A percentile compares a stretch with the other conserved stretches of the same genome.
Conservation (phyloP, 495 filamentous ascomycete genomes). For the Penicillium pulvis region DNA sequence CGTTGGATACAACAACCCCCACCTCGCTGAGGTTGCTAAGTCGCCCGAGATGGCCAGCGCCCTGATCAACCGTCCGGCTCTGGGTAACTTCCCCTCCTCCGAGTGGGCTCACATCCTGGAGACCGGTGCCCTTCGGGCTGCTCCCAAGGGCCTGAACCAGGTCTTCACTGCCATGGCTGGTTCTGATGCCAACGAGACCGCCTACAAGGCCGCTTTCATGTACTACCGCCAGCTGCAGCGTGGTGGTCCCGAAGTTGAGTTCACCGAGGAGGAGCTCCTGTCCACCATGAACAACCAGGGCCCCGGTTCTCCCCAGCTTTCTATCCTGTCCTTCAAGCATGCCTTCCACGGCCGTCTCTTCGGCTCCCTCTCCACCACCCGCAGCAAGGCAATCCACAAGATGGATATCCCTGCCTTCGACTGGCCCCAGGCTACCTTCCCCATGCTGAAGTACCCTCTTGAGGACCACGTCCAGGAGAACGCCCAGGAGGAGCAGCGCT, state of each 20-base stretch:
- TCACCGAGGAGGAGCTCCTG: constrained; percentile 77
- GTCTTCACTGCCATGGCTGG: constrained; percentile 97
- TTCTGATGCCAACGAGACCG: constrained; percentile 98
- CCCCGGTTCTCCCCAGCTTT: constrained; percentile 81
- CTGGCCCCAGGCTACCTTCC: constrained; percentile 97
- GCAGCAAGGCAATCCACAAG: constrained; percentile 97
- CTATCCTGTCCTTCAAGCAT: constrained; percentile 90
- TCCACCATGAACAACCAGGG: constrained; percentile 83
- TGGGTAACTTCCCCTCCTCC: constrained; percentile 93
- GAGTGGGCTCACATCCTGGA: constrained; percentile 86
- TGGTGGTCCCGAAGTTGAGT: constrained; percentile 79
- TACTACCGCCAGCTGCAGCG: constrained; percentile 88
- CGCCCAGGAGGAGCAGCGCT: constrained; percentile 76
- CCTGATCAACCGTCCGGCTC: constrained; percentile 89
- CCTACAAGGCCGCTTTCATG: constrained; percentile 99
- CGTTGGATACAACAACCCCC: constrained; percentile 94
- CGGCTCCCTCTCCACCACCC: constrained; percentile 87
- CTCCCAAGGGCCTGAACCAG: constrained; percentile 89
- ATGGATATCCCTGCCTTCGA: constrained; percentile 97
- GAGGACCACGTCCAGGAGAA: constrained; percentile 84
- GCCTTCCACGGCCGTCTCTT: constrained; percentile 97
- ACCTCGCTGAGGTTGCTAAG: constrained; percentile 67
- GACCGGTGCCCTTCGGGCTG: constrained; percentile 84
- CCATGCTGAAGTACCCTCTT: constrained; percentile 85
- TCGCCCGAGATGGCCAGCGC: constrained; percentile 79